Conservation (phyloP, 257 asterid genomes). For the Forsythia suspensa region DNA sequence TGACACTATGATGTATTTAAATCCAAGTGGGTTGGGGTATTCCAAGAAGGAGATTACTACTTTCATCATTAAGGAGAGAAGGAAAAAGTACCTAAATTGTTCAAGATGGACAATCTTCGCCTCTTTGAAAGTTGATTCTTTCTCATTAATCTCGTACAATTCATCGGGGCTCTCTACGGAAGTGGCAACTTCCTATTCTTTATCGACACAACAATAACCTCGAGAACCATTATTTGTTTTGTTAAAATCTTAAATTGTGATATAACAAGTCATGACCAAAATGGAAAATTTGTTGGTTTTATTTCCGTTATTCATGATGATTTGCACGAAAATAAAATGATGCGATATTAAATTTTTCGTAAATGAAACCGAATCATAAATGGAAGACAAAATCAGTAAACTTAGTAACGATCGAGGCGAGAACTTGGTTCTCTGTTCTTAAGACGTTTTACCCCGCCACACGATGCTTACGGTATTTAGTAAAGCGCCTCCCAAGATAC, state of each 20-base stretch:
- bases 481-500: no score
- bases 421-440: no score
- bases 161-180: conserved; percentile 38
- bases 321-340: no score
- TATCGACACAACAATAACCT: conserved; percentile 57
- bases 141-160: conserved; percentile 38
- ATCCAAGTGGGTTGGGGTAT: neutral
- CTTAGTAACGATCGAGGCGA: no score
- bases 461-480: no score
- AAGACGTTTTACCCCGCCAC: no score
- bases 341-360: no score
- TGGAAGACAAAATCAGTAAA: no score
- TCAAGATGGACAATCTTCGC: conserved; percentile 36
- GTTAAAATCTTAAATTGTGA: neutral
- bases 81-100: conserved; percentile 44
- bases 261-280: neutral
- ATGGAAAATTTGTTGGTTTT: no score
- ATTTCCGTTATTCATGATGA: no score
- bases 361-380: no score
- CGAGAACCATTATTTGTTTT: conserved; percentile 8
- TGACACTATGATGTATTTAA: neutral
- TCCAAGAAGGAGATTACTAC: neutral
- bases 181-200: conserved; percentile 37
- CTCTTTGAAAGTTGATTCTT: conserved; percentile 26
- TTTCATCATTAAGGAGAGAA: neutral